Conservation (phyloP, 257 asterid species). For the Rehmannia glutinosa region DNA sequence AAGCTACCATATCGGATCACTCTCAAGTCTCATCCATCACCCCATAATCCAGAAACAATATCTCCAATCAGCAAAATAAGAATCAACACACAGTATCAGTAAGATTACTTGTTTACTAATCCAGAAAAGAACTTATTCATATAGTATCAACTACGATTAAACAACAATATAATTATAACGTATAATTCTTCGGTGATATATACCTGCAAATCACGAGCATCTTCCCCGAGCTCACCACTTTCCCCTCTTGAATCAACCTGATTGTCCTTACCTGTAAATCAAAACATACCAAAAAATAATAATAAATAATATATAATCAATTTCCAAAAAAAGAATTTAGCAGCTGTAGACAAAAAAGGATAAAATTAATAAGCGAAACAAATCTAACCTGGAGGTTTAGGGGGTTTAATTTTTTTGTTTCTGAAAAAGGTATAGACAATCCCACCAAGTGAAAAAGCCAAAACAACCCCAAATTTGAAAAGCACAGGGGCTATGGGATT, state of each 20-base stretch:
- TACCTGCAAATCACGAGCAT: slow-evolving; percentile 35
- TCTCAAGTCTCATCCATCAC: not conserved
- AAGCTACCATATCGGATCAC: not conserved
- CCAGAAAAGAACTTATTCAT: not conserved
- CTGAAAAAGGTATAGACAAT: slow-evolving; percentile 50
- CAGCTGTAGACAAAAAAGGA: not conserved
- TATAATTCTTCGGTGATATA: not conserved
- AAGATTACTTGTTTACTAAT: not conserved
- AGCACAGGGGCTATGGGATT: slow-evolving; percentile 35
- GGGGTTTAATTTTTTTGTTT: slow-evolving; percentile 34
- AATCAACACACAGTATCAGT: slow-evolving; percentile 6
- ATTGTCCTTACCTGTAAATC: slow-evolving; percentile 27
- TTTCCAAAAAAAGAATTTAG: not conserved
- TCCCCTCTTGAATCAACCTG: slow-evolving; percentile 31
- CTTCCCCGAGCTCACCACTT: slow-evolving; percentile 18
- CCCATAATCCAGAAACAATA: not conserved
- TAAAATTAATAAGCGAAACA: not conserved
- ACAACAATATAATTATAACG: not conserved
- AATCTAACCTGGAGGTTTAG: slow-evolving; percentile 37
- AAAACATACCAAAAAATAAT: not conserved
- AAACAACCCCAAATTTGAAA: slow-evolving; percentile 65
- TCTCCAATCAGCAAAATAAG: not conserved
- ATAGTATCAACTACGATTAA: not conserved
- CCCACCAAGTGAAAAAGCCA: slow-evolving; percentile 76
- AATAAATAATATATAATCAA: not conserved